Conservation (phyloP, 169 alveolate genomes). For the Hepatocystis sp. region DNA sequence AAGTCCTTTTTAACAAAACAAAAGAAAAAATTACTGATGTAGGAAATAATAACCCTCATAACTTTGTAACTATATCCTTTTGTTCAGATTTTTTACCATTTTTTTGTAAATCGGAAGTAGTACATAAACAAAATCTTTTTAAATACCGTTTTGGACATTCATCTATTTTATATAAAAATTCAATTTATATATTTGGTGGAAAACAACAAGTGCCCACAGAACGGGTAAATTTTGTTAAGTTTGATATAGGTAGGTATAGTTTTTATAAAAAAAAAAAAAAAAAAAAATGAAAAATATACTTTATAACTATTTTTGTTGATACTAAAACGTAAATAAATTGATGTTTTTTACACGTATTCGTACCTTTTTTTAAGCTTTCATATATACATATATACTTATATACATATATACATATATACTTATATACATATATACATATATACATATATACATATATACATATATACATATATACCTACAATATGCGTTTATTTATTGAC, state of each 20-base stretch:
- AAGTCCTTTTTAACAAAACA: not conserved
- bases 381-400: no score
- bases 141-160: constrained; percentile 65
- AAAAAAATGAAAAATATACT: not conserved
- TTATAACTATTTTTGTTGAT: no score
- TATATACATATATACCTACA: no score
- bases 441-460: not conserved
- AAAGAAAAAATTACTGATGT: not conserved
- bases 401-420: not conserved
- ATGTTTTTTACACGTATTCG: no score
- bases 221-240: constrained; percentile 13
- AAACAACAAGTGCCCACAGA: constrained; percentile 6
- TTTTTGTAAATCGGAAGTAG: constrained; percentile 72
- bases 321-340: no score
- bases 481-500: not conserved
- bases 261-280: not conserved
- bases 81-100: constrained; percentile 73
- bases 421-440: not conserved
- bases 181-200: constrained; percentile 63
- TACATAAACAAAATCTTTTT: constrained; percentile 36
- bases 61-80: constrained; percentile 30
- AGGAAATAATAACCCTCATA: no score
- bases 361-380: no score
- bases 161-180: constrained; percentile 34
- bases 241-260: constrained; percentile 8